phyloP scores from a whole-genome alignment of 129 eudicot genomes.

The Silybum marianum region DNA sequence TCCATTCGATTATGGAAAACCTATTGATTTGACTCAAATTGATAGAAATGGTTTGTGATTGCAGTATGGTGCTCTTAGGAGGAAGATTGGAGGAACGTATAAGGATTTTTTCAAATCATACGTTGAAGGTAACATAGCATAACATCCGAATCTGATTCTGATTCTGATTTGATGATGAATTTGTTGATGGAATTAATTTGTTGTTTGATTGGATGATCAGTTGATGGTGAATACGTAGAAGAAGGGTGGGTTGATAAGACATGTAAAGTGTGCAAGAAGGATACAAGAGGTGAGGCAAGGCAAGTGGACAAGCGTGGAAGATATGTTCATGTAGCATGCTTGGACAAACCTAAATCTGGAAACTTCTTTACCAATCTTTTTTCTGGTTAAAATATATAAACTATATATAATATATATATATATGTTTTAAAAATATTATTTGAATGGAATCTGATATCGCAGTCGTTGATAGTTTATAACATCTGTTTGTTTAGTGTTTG shows the following conservation, averaged over 20 bases:
- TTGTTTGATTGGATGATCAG: conserved; percentile 31
- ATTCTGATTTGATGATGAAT: background rate
- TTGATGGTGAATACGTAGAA: conserved; percentile 91
- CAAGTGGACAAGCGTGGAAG: conserved; percentile 83
- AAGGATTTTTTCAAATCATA: conserved; percentile 98
- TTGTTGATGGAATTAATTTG: background rate
- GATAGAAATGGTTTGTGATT: background rate
- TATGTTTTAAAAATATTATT: background rate
- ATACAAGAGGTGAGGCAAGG: conserved; percentile 79
- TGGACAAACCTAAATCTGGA: conserved; percentile 65
- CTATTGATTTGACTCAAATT: background rate
- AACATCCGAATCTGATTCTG: background rate
- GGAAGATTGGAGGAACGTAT: conserved; percentile 98
- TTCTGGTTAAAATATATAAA: conserved; percentile 38
- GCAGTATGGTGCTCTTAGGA: conserved; percentile 98
- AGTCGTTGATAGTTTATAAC: background rate
- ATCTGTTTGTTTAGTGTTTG: background rate
- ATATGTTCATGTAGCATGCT: conserved; percentile 86
- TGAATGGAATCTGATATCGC: background rate
- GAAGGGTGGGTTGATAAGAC: conserved; percentile 99
- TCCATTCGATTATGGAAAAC: background rate
- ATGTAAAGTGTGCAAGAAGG: conserved; percentile 94
- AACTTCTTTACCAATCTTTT: conserved; percentile 88
- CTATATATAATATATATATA: background rate
- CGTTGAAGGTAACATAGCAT: conserved; percentile 66